A percentile compares a stretch with the other conserved stretches of the same genome.
phyloP scores from a whole-genome alignment of 306 rosid species.

The Cicer chorassanicum region DNA sequence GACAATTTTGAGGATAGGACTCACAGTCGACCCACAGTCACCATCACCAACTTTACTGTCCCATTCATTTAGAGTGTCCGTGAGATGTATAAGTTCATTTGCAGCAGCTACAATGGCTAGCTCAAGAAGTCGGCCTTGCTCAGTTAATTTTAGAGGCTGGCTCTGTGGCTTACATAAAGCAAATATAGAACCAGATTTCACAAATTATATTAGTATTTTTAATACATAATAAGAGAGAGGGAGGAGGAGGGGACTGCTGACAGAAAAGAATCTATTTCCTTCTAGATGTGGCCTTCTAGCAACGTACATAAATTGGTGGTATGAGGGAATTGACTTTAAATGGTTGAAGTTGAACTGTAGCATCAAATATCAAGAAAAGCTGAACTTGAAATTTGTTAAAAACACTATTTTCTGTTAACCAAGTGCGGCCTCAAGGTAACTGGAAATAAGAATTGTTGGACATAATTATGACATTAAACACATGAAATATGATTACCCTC shows the following conservation, averaged over 20 bases:
- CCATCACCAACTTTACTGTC: conserved; percentile 97
- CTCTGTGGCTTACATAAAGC: conserved; percentile 61
- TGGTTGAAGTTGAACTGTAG: conserved; percentile 17
- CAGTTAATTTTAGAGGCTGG: conserved; percentile 67
- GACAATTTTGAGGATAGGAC: conserved; percentile 46
- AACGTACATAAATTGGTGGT: conserved; percentile 15
- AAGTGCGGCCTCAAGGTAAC: background rate
- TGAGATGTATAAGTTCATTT: conserved; percentile 64
- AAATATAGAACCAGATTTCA: conserved; percentile 38
- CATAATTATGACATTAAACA: background rate
- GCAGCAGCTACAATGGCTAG: conserved; percentile 86
- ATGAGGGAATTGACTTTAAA: conserved; percentile 23
- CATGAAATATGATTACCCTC: conserved; percentile 18
- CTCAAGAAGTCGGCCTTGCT: conserved; percentile 77
- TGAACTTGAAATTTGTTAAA: conserved; percentile 14
- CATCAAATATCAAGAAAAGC: conserved; percentile 32
- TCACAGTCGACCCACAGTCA: conserved; percentile 95
- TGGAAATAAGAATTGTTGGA: conserved; percentile 7
- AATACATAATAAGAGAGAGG: background rate
- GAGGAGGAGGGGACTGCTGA: background rate
- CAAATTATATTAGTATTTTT: conserved; percentile 16
- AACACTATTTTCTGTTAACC: conserved; percentile 20
- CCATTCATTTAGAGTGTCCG: conserved; percentile 85
- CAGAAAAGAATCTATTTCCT: background rate
- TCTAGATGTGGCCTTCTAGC: conserved; percentile 21